Base-by-base conservation (phyloP, 495 filamentous ascomycete species). In the Amorphotheca resinae region DNA sequence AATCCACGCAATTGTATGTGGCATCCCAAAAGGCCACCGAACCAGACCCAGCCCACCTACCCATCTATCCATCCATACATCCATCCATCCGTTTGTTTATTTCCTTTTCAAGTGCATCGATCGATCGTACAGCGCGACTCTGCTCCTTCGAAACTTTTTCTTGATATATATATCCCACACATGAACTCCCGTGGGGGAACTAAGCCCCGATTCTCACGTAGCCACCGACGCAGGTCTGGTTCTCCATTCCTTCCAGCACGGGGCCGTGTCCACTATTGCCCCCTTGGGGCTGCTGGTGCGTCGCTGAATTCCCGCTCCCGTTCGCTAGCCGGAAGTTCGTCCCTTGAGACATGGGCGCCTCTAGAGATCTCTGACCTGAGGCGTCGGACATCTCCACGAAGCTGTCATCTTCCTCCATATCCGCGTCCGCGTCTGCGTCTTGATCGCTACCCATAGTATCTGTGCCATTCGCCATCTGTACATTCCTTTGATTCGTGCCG, bases 391-490 rank as follows among this genome's bases (percentile, higher is more conserved):
- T 48, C 22, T 55, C 52, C 4, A 45, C 41, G 22, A 42, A 52
- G 9, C 41, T 34, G 16, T 51, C 52, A 31, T 55, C 52, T 21
- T 52, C 49, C 21, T 55, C 52, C 52, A 55, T 55, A 38, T 55
- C 52, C 4, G 63, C 58, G 21, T 65, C 64, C 2, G 60, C 64
- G 43, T 67, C 64, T 26, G 59, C 61, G 42, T 37, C 34, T 15
- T 25, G 22, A 9, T 68, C 65, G 31, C 59, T 55, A 14, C 64
- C 68, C 12, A 46, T 40, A 30, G 21, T 45, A 57, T 64, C 42
- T 54, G 61, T 3, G 59, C 62, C 16, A 60, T 59, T 42, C 58
- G 42, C 50, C 3, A 46, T 40, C 23, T 38, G 42, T 5, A 45
- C 42, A 3, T 52, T 51, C 1, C 45, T 38, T 37, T 44, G 45